These are phyloP conservation scores for Tylopilus rubrobrunneus DNA, from an alignment of 768 basidiomycete genomes.

Conservation along the genomic window DNA sequence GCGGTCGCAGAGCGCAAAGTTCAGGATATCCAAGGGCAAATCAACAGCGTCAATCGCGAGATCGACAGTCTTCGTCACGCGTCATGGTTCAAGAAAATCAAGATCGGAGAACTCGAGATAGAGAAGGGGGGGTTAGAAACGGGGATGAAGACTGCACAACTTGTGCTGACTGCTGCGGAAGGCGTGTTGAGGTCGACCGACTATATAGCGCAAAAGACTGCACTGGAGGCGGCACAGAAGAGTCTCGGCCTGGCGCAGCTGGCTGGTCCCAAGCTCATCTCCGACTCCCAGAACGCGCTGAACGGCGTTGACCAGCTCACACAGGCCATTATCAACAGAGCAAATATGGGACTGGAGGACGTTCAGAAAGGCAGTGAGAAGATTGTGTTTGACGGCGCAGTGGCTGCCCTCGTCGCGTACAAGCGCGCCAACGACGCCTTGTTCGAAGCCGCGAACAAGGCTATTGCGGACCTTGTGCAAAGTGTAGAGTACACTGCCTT, in stretches of 20 bases:
- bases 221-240: background rate
- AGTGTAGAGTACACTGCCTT: slow-evolving; percentile 1
- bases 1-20: background rate
- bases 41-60: background rate
- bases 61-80: background rate
- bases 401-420: background rate
- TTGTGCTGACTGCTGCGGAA: background rate
- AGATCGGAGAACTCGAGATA: background rate
- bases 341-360: background rate
- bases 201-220: background rate
- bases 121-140: background rate
- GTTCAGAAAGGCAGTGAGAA: background rate
- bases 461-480: background rate
- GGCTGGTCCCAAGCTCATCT: background rate
- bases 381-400: background rate
- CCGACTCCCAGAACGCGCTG: background rate
- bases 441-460: background rate
- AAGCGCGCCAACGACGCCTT: background rate
- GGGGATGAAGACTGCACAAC: background rate
- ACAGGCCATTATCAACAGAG: background rate
- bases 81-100: background rate
- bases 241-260: background rate
- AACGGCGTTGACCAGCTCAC: background rate
- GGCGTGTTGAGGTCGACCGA: background rate
- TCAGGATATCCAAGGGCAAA: background rate